A percentile compares a stretch with the other conserved stretches of the same genome.
Conservation (phyloP, 1,284 basidiomycete genomes). For the Amylostereum areolatum region DNA sequence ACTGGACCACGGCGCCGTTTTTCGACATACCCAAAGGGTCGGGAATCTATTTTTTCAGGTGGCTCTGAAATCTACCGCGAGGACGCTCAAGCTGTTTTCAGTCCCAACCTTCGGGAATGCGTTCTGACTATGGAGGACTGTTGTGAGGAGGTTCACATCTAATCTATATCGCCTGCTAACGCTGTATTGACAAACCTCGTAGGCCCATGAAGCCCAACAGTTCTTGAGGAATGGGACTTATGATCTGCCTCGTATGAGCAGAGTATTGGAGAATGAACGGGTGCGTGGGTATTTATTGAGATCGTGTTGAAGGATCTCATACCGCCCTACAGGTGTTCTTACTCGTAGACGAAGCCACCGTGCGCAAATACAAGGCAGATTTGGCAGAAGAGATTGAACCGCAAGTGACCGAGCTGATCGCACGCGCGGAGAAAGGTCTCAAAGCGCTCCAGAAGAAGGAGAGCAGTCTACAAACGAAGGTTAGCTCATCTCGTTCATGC, state of each 20-base stretch:
- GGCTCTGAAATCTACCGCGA: slow-evolving; percentile 53
- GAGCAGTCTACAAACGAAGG: slow-evolving; percentile 53
- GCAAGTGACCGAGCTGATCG: slow-evolving; percentile 65
- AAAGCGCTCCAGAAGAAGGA: slow-evolving; percentile 54
- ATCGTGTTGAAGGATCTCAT: background rate
- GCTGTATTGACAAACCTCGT: background rate
- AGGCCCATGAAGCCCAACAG: slow-evolving; percentile 64
- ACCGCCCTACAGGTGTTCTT: slow-evolving; percentile 50
- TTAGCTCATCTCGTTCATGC: slow-evolving; percentile 16
- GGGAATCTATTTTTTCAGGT: slow-evolving; percentile 64
- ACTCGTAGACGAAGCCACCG: slow-evolving; percentile 61
- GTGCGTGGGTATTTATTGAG: slow-evolving; percentile 28
- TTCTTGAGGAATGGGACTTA: slow-evolving; percentile 63
- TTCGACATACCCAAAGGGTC: slow-evolving; percentile 51
- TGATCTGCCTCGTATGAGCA: slow-evolving; percentile 63
- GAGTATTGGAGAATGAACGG: slow-evolving; percentile 56
- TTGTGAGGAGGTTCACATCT: slow-evolving; percentile 56
- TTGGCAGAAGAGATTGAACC: slow-evolving; percentile 74
- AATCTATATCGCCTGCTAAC: slow-evolving; percentile 1
- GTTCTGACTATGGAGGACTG: slow-evolving; percentile 70
- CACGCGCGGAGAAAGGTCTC: slow-evolving; percentile 64
- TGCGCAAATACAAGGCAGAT: slow-evolving; percentile 63
- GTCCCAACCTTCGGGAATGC: slow-evolving; percentile 64
- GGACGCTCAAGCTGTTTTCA: slow-evolving; percentile 57
- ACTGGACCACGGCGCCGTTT: slow-evolving; percentile 20